Base-by-base conservation (phyloP, 768 basidiomycete genomes). In the Lactarius evosmus region DNA sequence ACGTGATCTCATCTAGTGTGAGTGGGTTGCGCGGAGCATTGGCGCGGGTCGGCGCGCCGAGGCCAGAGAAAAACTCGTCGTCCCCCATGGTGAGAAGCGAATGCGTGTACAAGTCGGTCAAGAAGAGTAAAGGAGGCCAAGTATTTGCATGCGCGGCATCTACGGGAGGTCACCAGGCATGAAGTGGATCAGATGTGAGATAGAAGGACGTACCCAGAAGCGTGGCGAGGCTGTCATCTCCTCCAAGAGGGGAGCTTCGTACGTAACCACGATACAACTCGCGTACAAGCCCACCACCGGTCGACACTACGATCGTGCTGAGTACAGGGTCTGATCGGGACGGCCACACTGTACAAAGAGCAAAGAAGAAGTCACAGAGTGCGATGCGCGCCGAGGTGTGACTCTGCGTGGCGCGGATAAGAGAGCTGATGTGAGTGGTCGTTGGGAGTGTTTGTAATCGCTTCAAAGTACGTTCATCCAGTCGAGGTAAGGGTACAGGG, bases 81-180 rank as follows among this genome's bases (percentile, higher is more conserved):
- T 99, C 97, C 1, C 92, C 92, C 82, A 98, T 91, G 0, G 94
- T 94, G 34, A 93, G 79, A 34, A 98, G 82, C 1, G 87, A 83
- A 63, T 95, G 90, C 2, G 85, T 82, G 74, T 97, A 96, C 12
- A 97, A 74, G 56, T 95, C 88, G 1, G 84, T 81, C 8, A 95
- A 82, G 60, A 97, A 82, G 8, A 98, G 76, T 1, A 98, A 74
- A 2, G 89, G 79, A 0, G 87, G 81, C 85, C 91, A 94, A 11
- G 78, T 73, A 0, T 73, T 29, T 0, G 75, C 76, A 58, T 83
- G 75, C 1, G 76, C 71, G 0, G 80, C 73, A 63, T 86, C 86
- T 82, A 60, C 17, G 59, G 16, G 40, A n/a, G 55, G 55, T 5
- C 25, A 49, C 25, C 6, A 49, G 4, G 1, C 30, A 54, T 58